A percentile compares a stretch with the other conserved stretches of the same genome.
Conservation (phyloP, 768 basidiomycete species). For the Megacollybia marginata region DNA sequence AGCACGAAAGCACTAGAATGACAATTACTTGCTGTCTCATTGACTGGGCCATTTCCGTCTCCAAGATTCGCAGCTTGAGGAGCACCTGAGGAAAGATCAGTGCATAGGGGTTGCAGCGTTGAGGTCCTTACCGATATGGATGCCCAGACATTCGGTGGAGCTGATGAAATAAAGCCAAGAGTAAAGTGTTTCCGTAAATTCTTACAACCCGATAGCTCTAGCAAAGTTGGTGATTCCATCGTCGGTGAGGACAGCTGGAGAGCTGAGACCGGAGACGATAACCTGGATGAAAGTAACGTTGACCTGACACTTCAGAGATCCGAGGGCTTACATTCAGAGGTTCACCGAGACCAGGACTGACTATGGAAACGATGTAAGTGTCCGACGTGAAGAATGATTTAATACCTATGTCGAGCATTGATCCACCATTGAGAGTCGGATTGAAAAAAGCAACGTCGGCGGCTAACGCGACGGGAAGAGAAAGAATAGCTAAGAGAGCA, state of each 20-base stretch:
- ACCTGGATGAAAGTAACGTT: constrained; percentile 23
- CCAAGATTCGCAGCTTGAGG: constrained; percentile 34
- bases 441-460: constrained; percentile 28
- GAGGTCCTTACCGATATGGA: constrained; percentile 56
- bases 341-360: constrained; percentile 43
- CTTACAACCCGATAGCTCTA: constrained; percentile 56
- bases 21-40: constrained; percentile 38
- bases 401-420: constrained; percentile 42
- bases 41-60: constrained; percentile 61
- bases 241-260: constrained; percentile 47
- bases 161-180: constrained; percentile 1
- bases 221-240: constrained; percentile 53
- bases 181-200: not conserved
- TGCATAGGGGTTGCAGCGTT: constrained; percentile 28
- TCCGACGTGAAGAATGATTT: too few relatives aligned
- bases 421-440: constrained; percentile 46
- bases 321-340: constrained; percentile 58
- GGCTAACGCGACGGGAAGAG: constrained; percentile 1
- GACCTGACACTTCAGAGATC: not conserved
- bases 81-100: too few relatives aligned
- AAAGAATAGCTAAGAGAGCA: constrained; percentile 1
- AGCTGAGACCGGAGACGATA: constrained; percentile 61
- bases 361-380: constrained; percentile 11
- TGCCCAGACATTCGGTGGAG: constrained; percentile 64
- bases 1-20: not conserved